Percentiles rank a stretch among this genome's conserved stretches.
Conservation (phyloP, 768 basidiomycete species). For the Leccinellum rugosiceps region DNA sequence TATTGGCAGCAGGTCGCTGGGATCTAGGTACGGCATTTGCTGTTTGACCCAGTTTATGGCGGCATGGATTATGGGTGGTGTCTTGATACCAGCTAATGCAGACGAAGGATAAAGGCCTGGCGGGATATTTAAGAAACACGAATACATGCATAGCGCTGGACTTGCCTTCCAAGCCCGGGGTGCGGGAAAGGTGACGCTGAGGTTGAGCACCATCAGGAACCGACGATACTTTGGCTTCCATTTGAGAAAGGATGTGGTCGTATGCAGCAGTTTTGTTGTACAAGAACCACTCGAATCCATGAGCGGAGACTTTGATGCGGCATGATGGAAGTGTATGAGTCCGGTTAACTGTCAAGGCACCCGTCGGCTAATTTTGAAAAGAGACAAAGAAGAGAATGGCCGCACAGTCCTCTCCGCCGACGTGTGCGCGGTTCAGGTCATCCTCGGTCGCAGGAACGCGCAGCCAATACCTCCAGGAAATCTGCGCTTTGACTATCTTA, state of each 20-base stretch:
- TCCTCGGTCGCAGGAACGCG: constrained; percentile 74
- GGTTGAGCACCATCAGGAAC: constrained; percentile 28
- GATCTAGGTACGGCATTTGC: constrained; percentile 70
- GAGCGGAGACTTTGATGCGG: constrained; percentile 73
- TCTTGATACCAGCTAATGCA: constrained; percentile 25
- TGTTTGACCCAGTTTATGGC: constrained; percentile 49
- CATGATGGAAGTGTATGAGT: constrained; percentile 52
- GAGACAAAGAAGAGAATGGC: constrained; percentile 7
- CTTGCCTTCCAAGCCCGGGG: constrained; percentile 39
- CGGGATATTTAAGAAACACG: background rate
- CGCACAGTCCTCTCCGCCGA: constrained; percentile 56
- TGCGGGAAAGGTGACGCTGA: constrained; percentile 38
- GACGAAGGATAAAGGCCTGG: constrained; percentile 26
- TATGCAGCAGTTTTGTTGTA: constrained; percentile 90
- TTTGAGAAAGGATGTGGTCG: constrained; percentile 79
- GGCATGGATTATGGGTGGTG: constrained; percentile 36
- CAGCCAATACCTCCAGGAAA: constrained; percentile 96
- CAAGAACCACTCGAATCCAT: constrained; percentile 91
- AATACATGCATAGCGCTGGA: background rate
- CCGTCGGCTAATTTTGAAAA: constrained; percentile 5
- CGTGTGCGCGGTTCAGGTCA: constrained; percentile 49
- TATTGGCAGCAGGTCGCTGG: constrained; percentile 83
- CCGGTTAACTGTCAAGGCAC: constrained; percentile 31
- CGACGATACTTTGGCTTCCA: constrained; percentile 41
- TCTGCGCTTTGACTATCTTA: constrained; percentile 75